Base-by-base conservation (phyloP, 768 basidiomycete genomes). In the Gelatoporia subvermispora region DNA sequence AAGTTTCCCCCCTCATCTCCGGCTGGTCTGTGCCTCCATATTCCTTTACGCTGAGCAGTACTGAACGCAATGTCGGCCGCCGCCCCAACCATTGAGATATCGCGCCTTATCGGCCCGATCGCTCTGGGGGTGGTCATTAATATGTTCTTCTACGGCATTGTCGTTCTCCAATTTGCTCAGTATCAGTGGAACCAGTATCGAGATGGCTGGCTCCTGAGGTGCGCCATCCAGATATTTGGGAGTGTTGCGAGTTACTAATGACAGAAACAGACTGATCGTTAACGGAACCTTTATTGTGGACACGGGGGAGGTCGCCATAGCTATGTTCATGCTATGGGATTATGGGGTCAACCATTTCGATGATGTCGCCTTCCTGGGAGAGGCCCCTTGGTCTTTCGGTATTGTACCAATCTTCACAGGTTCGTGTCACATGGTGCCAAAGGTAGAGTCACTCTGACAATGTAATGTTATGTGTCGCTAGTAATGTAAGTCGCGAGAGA, bases 81-180 rank as follows among this genome's bases (percentile, higher is more conserved):
- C 13, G 28, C 28, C 5, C 28, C 28, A 31, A 31, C 28, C 28
- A 31, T 31, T 13, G 28, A 31, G 7, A 31, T 31, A 7, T 38
- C 47, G 21, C 34, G 35, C 5, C 40, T 48, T 15, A 25, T 48
- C 17, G 47, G 47, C 10, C 47, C 47, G 5, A 16, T 48, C 18
- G 39, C 41, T 22, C 39, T 48, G 16, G 47, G 40, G 13, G 40
- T 42, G 40, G 39, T 48, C 39, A 39, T 41, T 18, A 48, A 48
- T 34, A 34, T 25, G 16, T 48, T 48, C 34, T 28, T 48, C 11
- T 48, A 48, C 34, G 47, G 47, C 15, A 36, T 48, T 35, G 47
- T 48, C 28, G 21, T 42, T 21, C 40, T 48, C 22, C 47, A 48
- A 20, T 48, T 34, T 34, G 34, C 41, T 13, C 47, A 48, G 39